Base-by-base conservation (phyloP, 495 filamentous ascomycete genomes). In the Penicillium goetzii region DNA sequence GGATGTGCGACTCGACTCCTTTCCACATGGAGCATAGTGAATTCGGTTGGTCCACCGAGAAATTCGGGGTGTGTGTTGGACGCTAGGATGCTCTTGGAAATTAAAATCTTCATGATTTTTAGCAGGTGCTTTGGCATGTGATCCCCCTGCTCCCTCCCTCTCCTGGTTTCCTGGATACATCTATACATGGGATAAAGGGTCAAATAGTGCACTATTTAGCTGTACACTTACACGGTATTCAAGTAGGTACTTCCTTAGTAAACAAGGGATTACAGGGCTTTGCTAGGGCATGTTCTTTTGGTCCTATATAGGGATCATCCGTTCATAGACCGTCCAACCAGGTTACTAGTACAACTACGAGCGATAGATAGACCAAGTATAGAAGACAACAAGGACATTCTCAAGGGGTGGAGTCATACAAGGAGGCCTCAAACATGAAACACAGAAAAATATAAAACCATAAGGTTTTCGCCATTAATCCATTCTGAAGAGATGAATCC, bases 401-500 rank as follows among this genome's bases (percentile, higher is more conserved):
- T 53, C 26, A 9, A 33, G 50, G 9, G n/a, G 6, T 34, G 43
- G 4, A 28, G 5, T 55, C 52, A 55, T 55, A 38, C 52, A 49
- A 41, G 40, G 30, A 52, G 6, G 19, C 17, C 21, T 9, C 19
- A n/a, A 30, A 50, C 45, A 33, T 11, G 12, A 61, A 45, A 21
- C 26, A 54, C 60, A 53, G 21, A 55, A 55, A 30, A 25, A 51
- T 59, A 55, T 26, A 57, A 49, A 65, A 67, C 52, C 33, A 40
- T 50, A 58, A 66, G 60, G 67, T 74, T 70, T 70, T 77, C 68
- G 70, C 75, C 74, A 78, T 79, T 79, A 78, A 68, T 76, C 64
- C 76, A 72, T 74, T 77, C 70, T 69, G 61, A 76, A 65, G 66
- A 70, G 68, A 76, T 71, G 71, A 78, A 78, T 77, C 76, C 77